phyloP scores from a whole-genome alignment of 2,329 filamentous ascomycete species.

The Claviceps fusiformis region DNA sequence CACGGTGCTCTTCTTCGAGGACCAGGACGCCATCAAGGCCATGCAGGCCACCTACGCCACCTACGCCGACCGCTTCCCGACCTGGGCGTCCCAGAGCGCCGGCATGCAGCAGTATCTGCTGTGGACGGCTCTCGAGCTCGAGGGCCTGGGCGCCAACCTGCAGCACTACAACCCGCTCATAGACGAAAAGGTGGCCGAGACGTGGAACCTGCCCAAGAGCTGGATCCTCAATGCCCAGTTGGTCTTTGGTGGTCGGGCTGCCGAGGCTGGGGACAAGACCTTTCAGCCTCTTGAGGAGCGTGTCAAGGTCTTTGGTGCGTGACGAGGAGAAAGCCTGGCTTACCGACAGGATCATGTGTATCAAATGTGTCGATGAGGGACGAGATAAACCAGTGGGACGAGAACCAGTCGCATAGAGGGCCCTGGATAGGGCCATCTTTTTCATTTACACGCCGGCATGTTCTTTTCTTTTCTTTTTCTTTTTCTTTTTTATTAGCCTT shows the following conservation, averaged over 20 bases:
- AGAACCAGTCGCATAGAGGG: no score
- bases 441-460: no score
- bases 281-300: conserved; percentile 52
- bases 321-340: not conserved
- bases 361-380: no score
- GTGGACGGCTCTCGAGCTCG: conserved; percentile 72
- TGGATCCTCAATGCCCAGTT: conserved; percentile 76
- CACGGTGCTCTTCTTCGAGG: conserved; percentile 80
- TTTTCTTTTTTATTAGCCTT: no score
- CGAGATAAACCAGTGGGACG: not conserved
- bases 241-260: conserved; percentile 60
- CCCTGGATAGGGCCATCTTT: no score
- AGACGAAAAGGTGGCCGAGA: conserved; percentile 52
- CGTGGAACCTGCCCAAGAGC: conserved; percentile 56
- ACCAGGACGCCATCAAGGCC: conserved; percentile 50
- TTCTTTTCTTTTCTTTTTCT: no score
- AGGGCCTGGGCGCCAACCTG: conserved; percentile 76
- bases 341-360: no score
- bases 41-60: conserved; percentile 56
- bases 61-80: conserved; percentile 69
- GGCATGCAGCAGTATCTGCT: conserved; percentile 68
- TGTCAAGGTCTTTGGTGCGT: conserved; percentile 48
- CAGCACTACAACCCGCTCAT: conserved; percentile 86
- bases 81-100: conserved; percentile 62
- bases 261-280: conserved; percentile 46